These are phyloP conservation scores for Hericium rajendrae DNA, from an alignment of 768 basidiomycete species.

Conservation along the genomic window DNA sequence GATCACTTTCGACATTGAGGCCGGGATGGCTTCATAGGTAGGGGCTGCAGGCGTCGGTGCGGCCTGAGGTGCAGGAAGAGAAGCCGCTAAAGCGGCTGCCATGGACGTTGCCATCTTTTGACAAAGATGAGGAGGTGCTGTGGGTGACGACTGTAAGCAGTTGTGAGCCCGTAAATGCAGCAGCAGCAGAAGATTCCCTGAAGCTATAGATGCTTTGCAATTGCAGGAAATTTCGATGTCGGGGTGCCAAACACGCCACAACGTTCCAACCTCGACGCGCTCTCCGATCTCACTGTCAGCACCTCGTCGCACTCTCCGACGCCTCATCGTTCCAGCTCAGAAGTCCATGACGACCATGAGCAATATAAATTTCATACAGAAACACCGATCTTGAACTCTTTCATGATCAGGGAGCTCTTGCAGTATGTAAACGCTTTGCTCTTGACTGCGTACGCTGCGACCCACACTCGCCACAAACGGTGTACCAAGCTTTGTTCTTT, in stretches of 20 bases:
- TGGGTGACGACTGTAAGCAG: not conserved
- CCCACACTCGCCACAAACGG: too few relatives aligned
- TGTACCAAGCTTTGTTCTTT: too few relatives aligned
- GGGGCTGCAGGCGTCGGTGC: constrained; percentile 54
- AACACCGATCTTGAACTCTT: not conserved
- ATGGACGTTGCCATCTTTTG: constrained; percentile 64
- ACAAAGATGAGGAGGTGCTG: not conserved
- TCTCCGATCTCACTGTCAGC: constrained; percentile 6
- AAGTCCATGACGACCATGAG: not conserved
- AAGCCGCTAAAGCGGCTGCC: constrained; percentile 88
- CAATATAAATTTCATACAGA: not conserved
- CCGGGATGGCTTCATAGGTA: constrained; percentile 79
- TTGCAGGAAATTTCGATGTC: too few relatives aligned
- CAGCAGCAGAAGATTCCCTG: too few relatives aligned
- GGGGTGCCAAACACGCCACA: not conserved
- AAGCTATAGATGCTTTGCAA: too few relatives aligned
- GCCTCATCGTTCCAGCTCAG: not conserved
- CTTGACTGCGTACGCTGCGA: too few relatives aligned
- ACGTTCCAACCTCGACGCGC: not conserved
- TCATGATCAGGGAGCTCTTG: too few relatives aligned
- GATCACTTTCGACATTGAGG: constrained; percentile 86
- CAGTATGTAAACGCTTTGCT: too few relatives aligned
- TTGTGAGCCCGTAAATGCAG: not conserved
- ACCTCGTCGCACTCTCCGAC: not conserved
- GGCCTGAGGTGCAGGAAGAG: constrained; percentile 56